Base-by-base conservation (phyloP, 75 land plant species). In the Picea glauca region DNA sequence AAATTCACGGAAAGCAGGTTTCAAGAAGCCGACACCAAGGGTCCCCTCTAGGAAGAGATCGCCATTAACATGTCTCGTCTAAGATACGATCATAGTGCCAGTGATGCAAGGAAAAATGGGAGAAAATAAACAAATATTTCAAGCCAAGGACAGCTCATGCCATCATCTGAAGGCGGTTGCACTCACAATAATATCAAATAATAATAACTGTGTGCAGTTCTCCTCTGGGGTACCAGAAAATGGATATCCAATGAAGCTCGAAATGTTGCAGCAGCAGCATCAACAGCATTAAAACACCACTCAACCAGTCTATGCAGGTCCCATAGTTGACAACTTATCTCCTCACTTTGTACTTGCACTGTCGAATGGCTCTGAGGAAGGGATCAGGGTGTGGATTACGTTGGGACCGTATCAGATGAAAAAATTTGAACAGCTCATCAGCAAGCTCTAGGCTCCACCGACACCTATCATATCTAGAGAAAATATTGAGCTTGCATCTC, bases 41-140 rank as follows among this genome's bases (percentile, higher is more conserved):
- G 83, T 0, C 88, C 90, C 15, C 79, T 93, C 21, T 93, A 94
- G 96, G 94, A 91, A 62, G 91, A 88, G 78, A 85, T 93, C 72
- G 86, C 90, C 31, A 35, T 82, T 13, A 66, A 62, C 11, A 86
- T 93, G 92, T 60, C 72, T 1, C 68, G 59, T 18, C 21, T 91
- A 66, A 94, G 96, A 5, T 93, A 84, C 67, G 60, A 72, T 11
- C 80, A 94, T 20, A 85, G 82, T 72, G 79, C 94, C n/a, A 85
- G 87, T 79, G 87, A 75, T 93, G 96, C 85, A 91, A 91, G 78
- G 92, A 93, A 83, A 93, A 91, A 80, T 93, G 96, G 96, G 96
- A 93, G 77, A 93, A 91, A 64, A 89, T 93, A 78, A 93, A 91
- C 89, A 91, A 93, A 81, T 93, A 93, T 85, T 90, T 91, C 86